Conservation (phyloP, 2,329 filamentous ascomycete species). For the Claviceps spartinae region DNA sequence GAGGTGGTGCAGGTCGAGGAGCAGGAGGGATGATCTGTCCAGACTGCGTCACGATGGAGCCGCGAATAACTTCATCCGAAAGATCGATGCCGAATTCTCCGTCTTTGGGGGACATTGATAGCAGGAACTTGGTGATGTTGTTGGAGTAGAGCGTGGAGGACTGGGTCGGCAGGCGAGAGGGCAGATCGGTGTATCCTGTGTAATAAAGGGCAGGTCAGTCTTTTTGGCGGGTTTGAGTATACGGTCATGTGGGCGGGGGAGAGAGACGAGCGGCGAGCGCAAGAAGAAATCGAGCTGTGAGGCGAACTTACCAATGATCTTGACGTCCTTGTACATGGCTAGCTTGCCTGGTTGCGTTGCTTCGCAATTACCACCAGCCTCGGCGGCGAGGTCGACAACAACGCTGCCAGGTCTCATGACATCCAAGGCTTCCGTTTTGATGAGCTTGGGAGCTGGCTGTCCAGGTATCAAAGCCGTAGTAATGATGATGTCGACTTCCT, state of each 20-base stretch:
- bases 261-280: background rate
- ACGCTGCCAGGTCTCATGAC: conserved; percentile 86
- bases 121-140: conserved; percentile 79
- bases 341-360: conserved; percentile 63
- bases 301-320: conserved; percentile 55
- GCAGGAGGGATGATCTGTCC: conserved; percentile 65
- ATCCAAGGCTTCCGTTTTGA: conserved; percentile 65
- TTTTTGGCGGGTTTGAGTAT: background rate
- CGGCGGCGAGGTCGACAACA: conserved; percentile 75
- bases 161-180: conserved; percentile 75
- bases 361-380: conserved; percentile 81
- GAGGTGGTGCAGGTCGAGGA: conserved; percentile 50
- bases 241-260: background rate
- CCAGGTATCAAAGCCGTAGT: conserved; percentile 88
- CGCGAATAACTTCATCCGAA: conserved; percentile 72
- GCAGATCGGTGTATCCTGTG: conserved; percentile 69
- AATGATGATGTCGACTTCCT: conserved; percentile 83
- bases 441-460: conserved; percentile 67
- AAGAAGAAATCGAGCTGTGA: background rate
- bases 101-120: conserved; percentile 67
- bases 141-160: conserved; percentile 86
- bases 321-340: conserved; percentile 60
- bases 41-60: conserved; percentile 68
- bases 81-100: conserved; percentile 72
- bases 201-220: background rate